Percentiles rank a stretch among this genome's conserved stretches.
phyloP scores from a whole-genome alignment of 164 flowering plant species.

The Nelumbo lutea region DNA sequence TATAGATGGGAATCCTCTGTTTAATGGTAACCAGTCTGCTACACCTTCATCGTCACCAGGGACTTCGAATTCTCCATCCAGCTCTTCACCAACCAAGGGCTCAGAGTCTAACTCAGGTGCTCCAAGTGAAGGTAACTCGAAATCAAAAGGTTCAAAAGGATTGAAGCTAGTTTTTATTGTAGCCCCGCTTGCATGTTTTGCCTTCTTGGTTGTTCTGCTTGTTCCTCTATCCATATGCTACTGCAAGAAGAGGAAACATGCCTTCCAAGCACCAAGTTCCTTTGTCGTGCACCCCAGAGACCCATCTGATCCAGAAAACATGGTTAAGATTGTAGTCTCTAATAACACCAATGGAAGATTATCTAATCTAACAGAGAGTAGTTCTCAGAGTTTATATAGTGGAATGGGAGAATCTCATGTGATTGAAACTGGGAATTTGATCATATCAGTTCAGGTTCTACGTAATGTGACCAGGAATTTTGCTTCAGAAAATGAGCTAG shows the following conservation, averaged over 20 bases:
- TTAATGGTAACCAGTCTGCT: slow-evolving; percentile 16
- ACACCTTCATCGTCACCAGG: slow-evolving; percentile 16
- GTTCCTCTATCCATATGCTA: slow-evolving; percentile 37
- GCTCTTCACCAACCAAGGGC: slow-evolving; percentile 5
- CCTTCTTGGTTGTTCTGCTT: slow-evolving; percentile 28
- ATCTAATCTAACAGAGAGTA: slow-evolving; percentile 34
- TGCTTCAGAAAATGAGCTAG: slow-evolving; percentile 58
- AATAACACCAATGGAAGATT: slow-evolving; percentile 26
- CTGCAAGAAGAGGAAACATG: slow-evolving; percentile 35
- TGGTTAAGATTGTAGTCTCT: slow-evolving; percentile 49
- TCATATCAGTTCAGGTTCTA: slow-evolving; percentile 62
- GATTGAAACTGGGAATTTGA: slow-evolving; percentile 50
- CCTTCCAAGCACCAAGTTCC: slow-evolving; percentile 31
- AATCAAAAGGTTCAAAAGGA: slow-evolving; percentile 17
- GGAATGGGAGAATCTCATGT: slow-evolving; percentile 43
- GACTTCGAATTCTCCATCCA: slow-evolving; percentile 15
- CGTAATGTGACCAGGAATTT: slow-evolving; percentile 55
- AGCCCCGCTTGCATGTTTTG: slow-evolving; percentile 42
- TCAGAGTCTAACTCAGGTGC: slow-evolving; percentile 17
- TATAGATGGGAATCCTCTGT: slow-evolving; percentile 37
- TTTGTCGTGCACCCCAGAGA: slow-evolving; percentile 62
- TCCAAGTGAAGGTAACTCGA: slow-evolving; percentile 14
- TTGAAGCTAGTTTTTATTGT: slow-evolving; percentile 32
- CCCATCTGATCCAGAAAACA: slow-evolving; percentile 48
- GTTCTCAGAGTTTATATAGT: slow-evolving; percentile 37